Evolutionary conservation across 75 land plant species (phyloP), one percentile per base, ranked within the genome.

Genomic region (Selaginella tamariscina): DNA sequence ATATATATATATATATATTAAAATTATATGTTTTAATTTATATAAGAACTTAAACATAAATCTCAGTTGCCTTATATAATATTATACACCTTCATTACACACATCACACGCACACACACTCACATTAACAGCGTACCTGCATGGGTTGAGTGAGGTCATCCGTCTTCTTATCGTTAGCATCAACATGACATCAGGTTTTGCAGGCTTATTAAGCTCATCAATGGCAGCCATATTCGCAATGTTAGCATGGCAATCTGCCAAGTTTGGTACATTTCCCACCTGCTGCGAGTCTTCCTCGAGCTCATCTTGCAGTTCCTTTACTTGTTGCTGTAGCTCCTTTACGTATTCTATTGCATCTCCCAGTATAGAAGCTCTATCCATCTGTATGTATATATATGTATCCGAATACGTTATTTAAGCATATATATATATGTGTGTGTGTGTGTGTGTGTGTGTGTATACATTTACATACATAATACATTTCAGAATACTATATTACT

Each of bases 311-410:
- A 94, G 80, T 26, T 90, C 86, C 64, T 89, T 87, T 21, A 73
- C 86, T 68, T 90, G 86, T 68, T 87, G 80, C 73, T 87, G 86
- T 68, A 94, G 69, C 64, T 86, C 82, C 81, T 83, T 87, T 64
- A 94, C 82, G 70, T 74, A 94, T 54, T 90, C 91, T 31, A 94
- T 94, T 0, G 98, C 98, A 54, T 94, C 98, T 39, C 84, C 96
- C 0, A 94, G 78, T 24, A 94, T 94, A 9, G 98, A 83, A 59
- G 98, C 96, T 54, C 88, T 83, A 63, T 94, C 98, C 86, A 94
- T 77, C 98, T 93, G 73, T 8, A 15, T 26, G 15, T 15, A 65
- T 29, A 64, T 2, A 70, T 2, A 26, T 33, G 67, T 2, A 59
- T 24, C 21, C 2, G 18, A 11, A 54, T 2, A 8, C 24, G 22